Evolutionary conservation across 1,284 basidiomycete genomes (phyloP), one percentile per base, ranked within the genome.

Genomic region (Neonothopanus nambi): DNA sequence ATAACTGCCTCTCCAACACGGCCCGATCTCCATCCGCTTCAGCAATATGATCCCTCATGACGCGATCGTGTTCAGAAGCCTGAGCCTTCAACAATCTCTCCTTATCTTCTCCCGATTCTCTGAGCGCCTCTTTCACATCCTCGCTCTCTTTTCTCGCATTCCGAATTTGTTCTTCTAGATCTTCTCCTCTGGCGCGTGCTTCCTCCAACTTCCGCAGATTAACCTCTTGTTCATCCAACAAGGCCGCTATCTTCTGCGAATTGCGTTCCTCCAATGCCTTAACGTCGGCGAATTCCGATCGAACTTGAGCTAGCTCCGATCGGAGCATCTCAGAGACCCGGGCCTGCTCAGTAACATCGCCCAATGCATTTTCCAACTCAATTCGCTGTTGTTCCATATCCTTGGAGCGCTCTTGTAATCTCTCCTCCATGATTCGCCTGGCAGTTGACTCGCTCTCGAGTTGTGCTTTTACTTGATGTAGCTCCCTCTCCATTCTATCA

Each of bases 1-100:
- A 82, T 66, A 93, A 90, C 67, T 93, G 89, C 54, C 93, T 85
- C 65, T 95, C 92, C 47, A 95, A 75, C 3, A 95, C 90, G 0
- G 92, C 92, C 15, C 93, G 82, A 69, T 95, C 93, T 0, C 92
- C 93, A 63, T 95, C 91, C 6, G 93, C 91, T 67, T 96, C 93
- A 2, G 91, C 91, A 42, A 91, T 87, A 63, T 93, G 90, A 67
- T 95, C 93, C 1, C 92, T 81, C 65, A 97, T 82, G 47, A 87
- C 78, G 15, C 89, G 80, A 57, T 95, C 93, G 61, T 93, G 89
- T 65, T 94, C 91, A 5, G 78, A 82, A 4, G 88, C 85, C 65
- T 93, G 90, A 5, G 76, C 79, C 48, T 78, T 81, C 51, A 94
- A 72, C 17, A 93, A 73, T 18, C 85, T 75, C 57, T 95, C 91